A percentile compares a stretch with the other conserved stretches of the same genome.
phyloP scores from a whole-genome alignment of 2,329 filamentous ascomycete species.

The Exserohilum turcica region DNA sequence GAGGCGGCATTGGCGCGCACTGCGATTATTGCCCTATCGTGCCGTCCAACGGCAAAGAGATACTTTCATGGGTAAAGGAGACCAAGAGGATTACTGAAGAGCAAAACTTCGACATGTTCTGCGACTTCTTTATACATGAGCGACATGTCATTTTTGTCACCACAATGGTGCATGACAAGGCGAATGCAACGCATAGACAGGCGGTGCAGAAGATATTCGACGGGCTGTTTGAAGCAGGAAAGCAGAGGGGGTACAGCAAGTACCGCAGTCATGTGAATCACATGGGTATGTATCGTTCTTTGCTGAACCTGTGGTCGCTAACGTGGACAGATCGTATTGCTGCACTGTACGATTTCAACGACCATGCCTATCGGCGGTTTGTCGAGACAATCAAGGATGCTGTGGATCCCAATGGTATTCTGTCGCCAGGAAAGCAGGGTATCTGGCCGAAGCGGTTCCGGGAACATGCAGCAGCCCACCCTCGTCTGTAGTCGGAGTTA shows the following conservation, averaged over 20 bases:
- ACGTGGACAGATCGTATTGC: constrained; percentile 33
- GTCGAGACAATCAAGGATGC: constrained; percentile 43
- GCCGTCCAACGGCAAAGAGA: constrained; percentile 43
- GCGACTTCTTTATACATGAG: constrained; percentile 58
- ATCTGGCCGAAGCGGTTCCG: constrained; percentile 40
- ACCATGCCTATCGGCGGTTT: constrained; percentile 39
- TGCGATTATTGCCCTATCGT: constrained; percentile 43
- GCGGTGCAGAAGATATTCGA: constrained; percentile 42
- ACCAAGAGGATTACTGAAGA: constrained; percentile 52
- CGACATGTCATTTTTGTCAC: constrained; percentile 55
- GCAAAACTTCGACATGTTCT: constrained; percentile 52
- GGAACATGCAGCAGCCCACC: constrained; percentile 27
- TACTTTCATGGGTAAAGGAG: constrained; percentile 51
- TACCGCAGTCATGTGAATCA: constrained; percentile 39
- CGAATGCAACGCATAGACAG: constrained; percentile 46
- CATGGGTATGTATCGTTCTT: constrained; percentile 30
- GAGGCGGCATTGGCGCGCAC: constrained; percentile 39
- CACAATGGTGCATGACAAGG: constrained; percentile 57
- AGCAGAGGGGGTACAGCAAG: constrained; percentile 39
- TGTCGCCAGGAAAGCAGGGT: constrained; percentile 40
- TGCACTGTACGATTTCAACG: constrained; percentile 40
- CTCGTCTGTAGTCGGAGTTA: constrained; percentile 21
- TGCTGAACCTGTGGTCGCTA: not conserved
- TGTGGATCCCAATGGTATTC: constrained; percentile 40
- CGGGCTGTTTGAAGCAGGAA: constrained; percentile 34